These are phyloP conservation scores for Aspergillus sp. DNA, from an alignment of 2,329 filamentous ascomycete species.

Conservation along the genomic window DNA sequence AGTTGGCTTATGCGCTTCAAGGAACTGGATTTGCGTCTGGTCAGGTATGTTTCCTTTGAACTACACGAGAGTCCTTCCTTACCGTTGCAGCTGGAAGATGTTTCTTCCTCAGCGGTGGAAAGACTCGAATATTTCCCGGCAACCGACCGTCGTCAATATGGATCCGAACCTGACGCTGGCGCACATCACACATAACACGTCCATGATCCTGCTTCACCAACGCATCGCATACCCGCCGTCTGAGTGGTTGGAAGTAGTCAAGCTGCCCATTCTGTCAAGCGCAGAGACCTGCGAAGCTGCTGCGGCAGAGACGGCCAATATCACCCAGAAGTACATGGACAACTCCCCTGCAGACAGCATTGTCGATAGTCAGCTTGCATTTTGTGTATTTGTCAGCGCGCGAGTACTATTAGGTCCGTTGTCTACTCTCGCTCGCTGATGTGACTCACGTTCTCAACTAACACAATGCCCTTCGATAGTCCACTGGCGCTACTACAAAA, in stretches of 20 bases:
- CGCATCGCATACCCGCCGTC: conserved; percentile 51
- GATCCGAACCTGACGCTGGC: conserved; percentile 57
- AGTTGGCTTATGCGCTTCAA: conserved; percentile 55
- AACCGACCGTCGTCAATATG: conserved; percentile 37
- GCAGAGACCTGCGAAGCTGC: conserved; percentile 56
- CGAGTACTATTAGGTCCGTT: conserved; percentile 20
- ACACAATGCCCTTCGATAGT: conserved; percentile 27
- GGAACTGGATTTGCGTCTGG: conserved; percentile 52
- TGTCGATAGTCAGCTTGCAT: conserved; percentile 46
- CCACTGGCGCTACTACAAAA: conserved; percentile 27
- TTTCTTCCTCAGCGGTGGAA: conserved; percentile 50
- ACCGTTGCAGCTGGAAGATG: conserved; percentile 49
- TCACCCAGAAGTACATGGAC: conserved; percentile 53
- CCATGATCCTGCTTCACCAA: conserved; percentile 56
- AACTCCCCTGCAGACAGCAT: conserved; percentile 32
- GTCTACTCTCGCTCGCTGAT: no score
- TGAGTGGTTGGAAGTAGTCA: conserved; percentile 31
- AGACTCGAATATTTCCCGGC: conserved; percentile 23
- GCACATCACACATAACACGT: conserved; percentile 56
- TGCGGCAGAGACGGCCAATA: conserved; percentile 52
- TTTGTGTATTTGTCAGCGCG: conserved; percentile 51
- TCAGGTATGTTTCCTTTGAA: conserved; percentile 20
- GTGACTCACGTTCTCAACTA: no score
- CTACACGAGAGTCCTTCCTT: background rate
- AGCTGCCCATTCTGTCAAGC: conserved; percentile 51